Evolutionary conservation across 2,329 filamentous ascomycete genomes (phyloP).

Genomic region (Trichoderma semiorbis): DNA sequence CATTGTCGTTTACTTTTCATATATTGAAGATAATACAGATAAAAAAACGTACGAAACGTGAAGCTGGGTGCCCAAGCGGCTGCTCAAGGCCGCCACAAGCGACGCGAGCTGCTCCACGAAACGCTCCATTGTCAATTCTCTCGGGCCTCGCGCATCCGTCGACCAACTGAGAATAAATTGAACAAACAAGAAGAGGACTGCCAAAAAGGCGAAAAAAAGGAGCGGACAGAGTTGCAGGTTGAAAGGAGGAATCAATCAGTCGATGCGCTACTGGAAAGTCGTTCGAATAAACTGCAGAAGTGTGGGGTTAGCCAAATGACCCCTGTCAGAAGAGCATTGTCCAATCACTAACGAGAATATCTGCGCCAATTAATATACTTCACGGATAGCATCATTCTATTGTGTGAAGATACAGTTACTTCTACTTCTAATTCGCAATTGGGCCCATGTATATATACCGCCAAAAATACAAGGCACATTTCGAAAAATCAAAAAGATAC

Average conservation of each 20-base stretch:
- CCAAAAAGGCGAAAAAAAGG: not conserved
- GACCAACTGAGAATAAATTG: not conserved
- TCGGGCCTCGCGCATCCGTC: not conserved
- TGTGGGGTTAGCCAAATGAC: not conserved
- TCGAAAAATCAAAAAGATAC: not conserved
- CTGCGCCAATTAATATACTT: not conserved
- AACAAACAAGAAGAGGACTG: not conserved
- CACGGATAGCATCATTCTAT: not conserved
- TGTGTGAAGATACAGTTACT: not conserved
- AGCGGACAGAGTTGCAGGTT: not conserved
- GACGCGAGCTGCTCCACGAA: conserved; percentile 4
- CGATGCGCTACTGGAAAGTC: conserved; percentile 1
- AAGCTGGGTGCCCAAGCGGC: conserved; percentile 13
- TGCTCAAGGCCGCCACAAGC: not conserved
- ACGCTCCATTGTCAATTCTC: conserved; percentile 12
- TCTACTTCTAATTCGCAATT: not conserved
- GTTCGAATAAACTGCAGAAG: not conserved
- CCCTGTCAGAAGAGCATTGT: not conserved
- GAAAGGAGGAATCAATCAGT: conserved; percentile 2
- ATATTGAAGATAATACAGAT: not conserved
- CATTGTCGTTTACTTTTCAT: not conserved
- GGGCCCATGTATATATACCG: not conserved
- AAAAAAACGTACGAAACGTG: conserved; percentile 24
- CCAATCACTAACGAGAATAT: not conserved
- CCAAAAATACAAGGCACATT: not conserved